These are phyloP conservation scores for Thalassiosira exigua DNA, from an alignment of 352 stramenopile genomes.

Conservation along the genomic window DNA sequence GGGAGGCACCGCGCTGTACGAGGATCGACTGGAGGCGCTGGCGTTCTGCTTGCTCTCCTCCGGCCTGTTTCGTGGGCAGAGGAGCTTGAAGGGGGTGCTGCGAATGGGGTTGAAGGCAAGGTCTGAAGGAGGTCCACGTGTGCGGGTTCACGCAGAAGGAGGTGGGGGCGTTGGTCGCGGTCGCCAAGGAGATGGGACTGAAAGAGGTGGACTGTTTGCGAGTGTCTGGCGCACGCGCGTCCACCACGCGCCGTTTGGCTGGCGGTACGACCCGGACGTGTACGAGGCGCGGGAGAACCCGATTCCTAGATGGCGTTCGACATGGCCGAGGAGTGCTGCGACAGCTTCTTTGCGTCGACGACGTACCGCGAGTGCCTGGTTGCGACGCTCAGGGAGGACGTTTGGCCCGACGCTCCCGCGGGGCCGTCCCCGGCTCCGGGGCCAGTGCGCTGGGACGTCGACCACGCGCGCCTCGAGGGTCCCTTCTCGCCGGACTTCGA, in stretches of 20 bases:
- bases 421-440: no score
- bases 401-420: neutral
- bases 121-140: conserved; percentile 57
- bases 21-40: conserved; percentile 61
- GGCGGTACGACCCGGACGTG: no score
- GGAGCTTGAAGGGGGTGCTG: conserved; percentile 52
- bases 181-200: conserved; percentile 40
- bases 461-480: neutral
- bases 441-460: neutral
- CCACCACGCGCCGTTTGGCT: no score
- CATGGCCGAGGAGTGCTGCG: conserved; percentile 26
- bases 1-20: conserved; percentile 56
- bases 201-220: conserved; percentile 14
- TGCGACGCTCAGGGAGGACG: neutral
- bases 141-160: conserved; percentile 49
- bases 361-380: conserved; percentile 32
- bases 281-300: no score
- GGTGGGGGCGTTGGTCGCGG: conserved; percentile 19
- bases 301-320: conserved; percentile 15
- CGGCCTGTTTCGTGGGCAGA: conserved; percentile 61
- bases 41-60: conserved; percentile 68
- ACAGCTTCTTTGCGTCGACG: conserved; percentile 18
- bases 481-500: conserved; percentile 18
- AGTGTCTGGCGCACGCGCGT: no score
- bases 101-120: conserved; percentile 46